Evolutionary conservation across 768 basidiomycete genomes (phyloP), one percentile per base, ranked within the genome.

Genomic region (Trametes coccinea): DNA sequence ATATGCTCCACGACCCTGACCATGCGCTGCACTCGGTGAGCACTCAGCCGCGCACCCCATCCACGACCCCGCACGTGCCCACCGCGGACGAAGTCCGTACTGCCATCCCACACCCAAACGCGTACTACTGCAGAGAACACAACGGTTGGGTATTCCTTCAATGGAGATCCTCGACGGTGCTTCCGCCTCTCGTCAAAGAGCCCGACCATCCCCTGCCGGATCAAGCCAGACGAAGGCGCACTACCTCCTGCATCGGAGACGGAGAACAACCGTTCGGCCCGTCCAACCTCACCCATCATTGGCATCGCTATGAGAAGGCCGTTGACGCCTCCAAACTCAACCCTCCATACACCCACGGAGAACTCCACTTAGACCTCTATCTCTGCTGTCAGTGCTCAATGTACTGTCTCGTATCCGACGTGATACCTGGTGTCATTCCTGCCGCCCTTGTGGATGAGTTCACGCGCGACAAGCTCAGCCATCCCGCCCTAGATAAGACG

Each of bases 321-420:
- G 81, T 92, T 33, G 88, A 91, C 69, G 80, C 88, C n/a, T 76
- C 79, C 48, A 83, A 82, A 64, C 80, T 93, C 22, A 84, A 81
- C 13, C 85, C 87, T 10, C 85, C 89, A 9, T 80, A 79, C 63
- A 78, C 80, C 56, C 79, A 78, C 37, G 75, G 79, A 59, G 70
- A 75, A 33, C 83, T 80, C 60, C 72, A 89, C 31, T 75, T 93
- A 44, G 90, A 93, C 72, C 78, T 93, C 31, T 93, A 89, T 69
- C 77, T 92, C 47, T 94, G 92, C 71, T 93, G 92, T 69, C 92
- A 92, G 69, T 94, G 92, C 72, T 86, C 86, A 27, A 74, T 88
- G 64, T 90, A 88, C 69, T 85, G 87, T 66, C 78, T 91, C 41
- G 86, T 83, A 1, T 90, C 88, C 27, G 79, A 82, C 14, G 76